phyloP scores from a whole-genome alignment of 148 eudicot genomes.

The Limonium bicolor region DNA sequence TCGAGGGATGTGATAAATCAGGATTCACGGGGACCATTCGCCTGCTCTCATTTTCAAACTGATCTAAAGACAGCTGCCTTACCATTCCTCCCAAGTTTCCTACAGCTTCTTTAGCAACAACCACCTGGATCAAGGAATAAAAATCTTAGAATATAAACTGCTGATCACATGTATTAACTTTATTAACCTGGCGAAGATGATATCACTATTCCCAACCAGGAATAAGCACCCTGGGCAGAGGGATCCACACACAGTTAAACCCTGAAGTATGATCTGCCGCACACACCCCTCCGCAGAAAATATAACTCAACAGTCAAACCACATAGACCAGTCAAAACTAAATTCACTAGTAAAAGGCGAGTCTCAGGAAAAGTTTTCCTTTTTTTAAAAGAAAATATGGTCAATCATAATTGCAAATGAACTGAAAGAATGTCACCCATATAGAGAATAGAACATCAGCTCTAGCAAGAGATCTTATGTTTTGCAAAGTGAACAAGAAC shows the following conservation, averaged over 20 bases:
- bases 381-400: no score
- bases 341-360: no score
- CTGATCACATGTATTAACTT: not conserved
- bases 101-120: conserved; percentile 81
- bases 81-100: conserved; percentile 94
- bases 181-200: not conserved
- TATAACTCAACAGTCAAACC: no score
- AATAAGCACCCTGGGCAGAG: not conserved
- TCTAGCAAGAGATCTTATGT: no score
- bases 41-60: conserved; percentile 98
- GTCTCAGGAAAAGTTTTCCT: no score
- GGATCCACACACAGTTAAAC: not conserved
- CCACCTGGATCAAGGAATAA: conserved; percentile 51
- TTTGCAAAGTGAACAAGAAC: no score
- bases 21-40: conserved; percentile 59
- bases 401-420: no score
- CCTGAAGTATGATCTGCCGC: not conserved
- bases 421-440: no score
- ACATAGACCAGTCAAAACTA: no score
- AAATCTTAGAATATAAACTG: not conserved
- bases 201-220: not conserved
- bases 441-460: no score
- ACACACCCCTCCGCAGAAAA: no score
- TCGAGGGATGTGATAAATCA: conserved; percentile 47
- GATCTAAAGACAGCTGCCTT: conserved; percentile 87